phyloP scores from a whole-genome alignment of 345 rosid species.

The Garcia nutans region DNA sequence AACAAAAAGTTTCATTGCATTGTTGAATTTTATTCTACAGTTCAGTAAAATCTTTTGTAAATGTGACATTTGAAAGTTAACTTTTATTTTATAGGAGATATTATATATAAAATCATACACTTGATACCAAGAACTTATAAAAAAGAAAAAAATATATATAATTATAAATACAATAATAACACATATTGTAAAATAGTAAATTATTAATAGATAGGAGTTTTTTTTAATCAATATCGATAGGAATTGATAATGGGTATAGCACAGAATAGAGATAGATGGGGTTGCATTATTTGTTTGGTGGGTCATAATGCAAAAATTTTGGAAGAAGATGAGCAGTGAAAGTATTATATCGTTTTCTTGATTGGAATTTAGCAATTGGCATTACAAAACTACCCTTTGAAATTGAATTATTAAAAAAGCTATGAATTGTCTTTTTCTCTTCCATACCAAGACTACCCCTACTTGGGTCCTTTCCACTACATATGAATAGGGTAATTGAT shows the following conservation, averaged over 20 bases:
- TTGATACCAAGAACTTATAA: neutral
- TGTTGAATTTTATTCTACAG: constrained; percentile 4
- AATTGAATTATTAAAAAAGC: neutral
- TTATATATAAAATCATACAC: no score
- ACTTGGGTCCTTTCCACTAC: neutral
- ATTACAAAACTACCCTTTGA: constrained; percentile 16
- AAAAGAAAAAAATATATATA: no score
- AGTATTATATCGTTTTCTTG: no score
- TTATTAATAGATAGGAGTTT: no score
- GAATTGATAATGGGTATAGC: no score
- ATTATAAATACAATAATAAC: no score
- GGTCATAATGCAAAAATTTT: constrained; percentile 60
- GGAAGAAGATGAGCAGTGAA: constrained; percentile 22
- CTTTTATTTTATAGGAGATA: no score
- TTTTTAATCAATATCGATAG: no score
- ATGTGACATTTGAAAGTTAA: neutral
- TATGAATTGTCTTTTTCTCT: constrained; percentile 4
- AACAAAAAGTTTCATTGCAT: no score
- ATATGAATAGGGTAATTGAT: no score
- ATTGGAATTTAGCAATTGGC: neutral
- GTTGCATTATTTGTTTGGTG: constrained; percentile 43
- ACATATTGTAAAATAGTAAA: no score
- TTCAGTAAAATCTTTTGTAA: constrained; percentile 11
- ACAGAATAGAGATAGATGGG: no score
- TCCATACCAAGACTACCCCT: constrained; percentile 18